A percentile compares a stretch with the other conserved stretches of the same genome.
phyloP scores from a whole-genome alignment of 768 basidiomycete species.

The Kwoniella heveanensis region DNA sequence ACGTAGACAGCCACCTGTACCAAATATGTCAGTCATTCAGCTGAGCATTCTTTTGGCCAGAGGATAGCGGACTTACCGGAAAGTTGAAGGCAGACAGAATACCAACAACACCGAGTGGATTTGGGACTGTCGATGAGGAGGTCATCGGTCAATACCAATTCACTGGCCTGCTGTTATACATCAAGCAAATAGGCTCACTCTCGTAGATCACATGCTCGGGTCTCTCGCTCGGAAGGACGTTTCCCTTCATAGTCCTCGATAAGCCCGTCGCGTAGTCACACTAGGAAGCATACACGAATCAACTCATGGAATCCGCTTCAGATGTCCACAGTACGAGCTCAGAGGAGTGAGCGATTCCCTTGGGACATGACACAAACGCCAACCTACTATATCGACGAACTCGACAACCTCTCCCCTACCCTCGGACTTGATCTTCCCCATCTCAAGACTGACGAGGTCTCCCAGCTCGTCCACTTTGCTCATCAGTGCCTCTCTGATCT shows the following conservation, averaged over 20 bases:
- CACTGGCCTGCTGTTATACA: too few species aligned
- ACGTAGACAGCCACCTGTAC: conserved; percentile 45
- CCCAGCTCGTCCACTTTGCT: conserved; percentile 64
- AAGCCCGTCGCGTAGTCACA: conserved; percentile 93
- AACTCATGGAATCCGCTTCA: not conserved
- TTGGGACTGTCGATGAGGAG: too few species aligned
- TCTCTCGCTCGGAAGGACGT: conserved; percentile 81
- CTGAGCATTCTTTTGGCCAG: not conserved
- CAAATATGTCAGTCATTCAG: conserved; percentile 10
- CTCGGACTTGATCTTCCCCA: conserved; percentile 82
- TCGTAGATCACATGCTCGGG: conserved; percentile 89
- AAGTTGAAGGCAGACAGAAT: conserved; percentile 95
- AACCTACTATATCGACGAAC: conserved; percentile 85
- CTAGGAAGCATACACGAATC: conserved; percentile 57
- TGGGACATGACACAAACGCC: too few species aligned
- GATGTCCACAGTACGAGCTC: not conserved
- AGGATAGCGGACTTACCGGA: conserved; percentile 59
- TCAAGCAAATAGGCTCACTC: too few species aligned
- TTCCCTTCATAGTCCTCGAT: conserved; percentile 91
- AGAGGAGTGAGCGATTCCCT: too few species aligned
- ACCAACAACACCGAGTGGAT: conserved; percentile 74
- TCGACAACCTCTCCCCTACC: conserved; percentile 93
- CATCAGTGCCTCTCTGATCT: conserved; percentile 79
- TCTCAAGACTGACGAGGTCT: conserved; percentile 55
- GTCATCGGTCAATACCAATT: too few species aligned